A percentile compares a stretch with the other conserved stretches of the same genome.
Conservation (phyloP, 2,329 filamentous ascomycete species). For the Bipolaris gigantea region DNA sequence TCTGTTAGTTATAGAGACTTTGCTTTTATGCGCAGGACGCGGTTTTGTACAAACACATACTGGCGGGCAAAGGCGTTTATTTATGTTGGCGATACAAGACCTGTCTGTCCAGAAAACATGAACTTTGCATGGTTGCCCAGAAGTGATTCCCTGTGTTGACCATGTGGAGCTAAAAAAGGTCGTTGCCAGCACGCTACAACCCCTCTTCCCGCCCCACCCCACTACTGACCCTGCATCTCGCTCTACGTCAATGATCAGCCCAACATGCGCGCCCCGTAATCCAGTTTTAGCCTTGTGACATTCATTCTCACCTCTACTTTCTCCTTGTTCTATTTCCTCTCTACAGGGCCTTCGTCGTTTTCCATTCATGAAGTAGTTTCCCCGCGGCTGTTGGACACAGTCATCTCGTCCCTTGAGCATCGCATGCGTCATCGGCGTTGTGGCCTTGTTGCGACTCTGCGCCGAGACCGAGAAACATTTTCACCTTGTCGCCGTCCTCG, state of each 20-base stretch:
- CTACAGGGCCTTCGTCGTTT: not conserved
- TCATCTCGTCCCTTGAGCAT: not conserved
- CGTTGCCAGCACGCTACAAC: not conserved
- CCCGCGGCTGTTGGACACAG: not conserved
- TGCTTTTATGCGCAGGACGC: too few species aligned
- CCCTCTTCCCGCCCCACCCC: not conserved
- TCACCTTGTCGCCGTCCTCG: not conserved
- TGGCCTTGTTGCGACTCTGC: not conserved
- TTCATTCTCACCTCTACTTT: not conserved
- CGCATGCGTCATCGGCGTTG: conserved; percentile 6
- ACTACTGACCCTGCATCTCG: not conserved
- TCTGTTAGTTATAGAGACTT: too few species aligned
- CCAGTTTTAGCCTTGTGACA: not conserved
- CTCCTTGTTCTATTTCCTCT: too few species aligned
- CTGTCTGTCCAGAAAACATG: too few species aligned
- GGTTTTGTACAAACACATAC: too few species aligned
- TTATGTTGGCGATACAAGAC: too few species aligned
- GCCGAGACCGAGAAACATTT: not conserved
- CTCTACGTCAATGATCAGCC: not conserved
- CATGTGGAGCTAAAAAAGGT: too few species aligned
- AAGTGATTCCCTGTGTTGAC: too few species aligned
- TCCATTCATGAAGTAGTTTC: not conserved
- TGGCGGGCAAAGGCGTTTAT: too few species aligned
- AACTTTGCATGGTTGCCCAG: too few species aligned
- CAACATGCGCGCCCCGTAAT: not conserved